These are phyloP conservation scores for Lindgomyces ingoldianus DNA, from an alignment of 495 filamentous ascomycete species.

Conservation along the genomic window DNA sequence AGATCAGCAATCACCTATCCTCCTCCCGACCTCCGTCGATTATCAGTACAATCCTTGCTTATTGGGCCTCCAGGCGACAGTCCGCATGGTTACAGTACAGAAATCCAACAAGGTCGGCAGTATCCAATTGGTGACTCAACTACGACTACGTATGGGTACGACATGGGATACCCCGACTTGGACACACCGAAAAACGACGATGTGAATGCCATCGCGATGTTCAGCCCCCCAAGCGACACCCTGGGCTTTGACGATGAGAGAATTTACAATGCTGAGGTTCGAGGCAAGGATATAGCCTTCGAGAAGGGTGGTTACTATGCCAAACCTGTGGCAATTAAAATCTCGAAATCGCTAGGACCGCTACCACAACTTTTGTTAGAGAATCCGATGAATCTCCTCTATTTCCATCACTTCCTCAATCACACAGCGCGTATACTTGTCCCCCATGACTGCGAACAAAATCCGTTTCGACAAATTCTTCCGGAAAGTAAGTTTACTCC, in stretches of 20 bases:
- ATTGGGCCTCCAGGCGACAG: constrained; percentile 36
- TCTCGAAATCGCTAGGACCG: constrained; percentile 66
- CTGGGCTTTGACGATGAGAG: constrained; percentile 51
- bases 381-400: constrained; percentile 78
- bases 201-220: constrained; percentile 52
- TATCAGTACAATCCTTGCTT: constrained; percentile 46
- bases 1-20: constrained; percentile 9
- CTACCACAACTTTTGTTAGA: constrained; percentile 58
- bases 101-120: constrained; percentile 26
- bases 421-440: constrained; percentile 75
- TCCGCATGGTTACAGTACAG: constrained; percentile 10
- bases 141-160: constrained; percentile 59
- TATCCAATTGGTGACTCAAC: constrained; percentile 34
- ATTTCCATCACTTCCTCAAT: constrained; percentile 77
- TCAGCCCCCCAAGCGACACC: constrained; percentile 48
- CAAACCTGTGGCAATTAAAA: constrained; percentile 65
- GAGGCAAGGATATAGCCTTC: constrained; percentile 51
- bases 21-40: constrained; percentile 39
- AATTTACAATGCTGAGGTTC: constrained; percentile 14
- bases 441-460: constrained; percentile 72
- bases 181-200: constrained; percentile 73
- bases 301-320: constrained; percentile 67
- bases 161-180: constrained; percentile 66
- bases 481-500: constrained; percentile 59
- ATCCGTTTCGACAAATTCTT: constrained; percentile 71